Conservation (phyloP, 192 early-diverging fungal genomes). For the Gamsiella multidivaricata region DNA sequence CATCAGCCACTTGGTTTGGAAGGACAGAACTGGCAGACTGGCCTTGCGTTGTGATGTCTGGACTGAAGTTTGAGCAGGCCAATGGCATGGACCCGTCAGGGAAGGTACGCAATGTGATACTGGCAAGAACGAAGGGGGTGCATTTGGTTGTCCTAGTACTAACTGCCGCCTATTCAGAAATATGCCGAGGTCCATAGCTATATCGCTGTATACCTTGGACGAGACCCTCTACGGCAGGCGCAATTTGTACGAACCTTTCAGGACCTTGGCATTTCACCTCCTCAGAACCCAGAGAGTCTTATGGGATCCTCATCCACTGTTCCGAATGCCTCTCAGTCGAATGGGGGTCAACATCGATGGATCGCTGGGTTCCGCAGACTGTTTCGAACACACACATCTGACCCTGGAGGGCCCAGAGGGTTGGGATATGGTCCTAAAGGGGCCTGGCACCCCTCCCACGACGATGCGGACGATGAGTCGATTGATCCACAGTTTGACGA, state of each 20-base stretch:
- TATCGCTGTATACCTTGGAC: conserved; percentile 46
- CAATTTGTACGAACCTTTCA: conserved; percentile 42
- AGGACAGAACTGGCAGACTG: conserved; percentile 46
- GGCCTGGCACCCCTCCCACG: not conserved
- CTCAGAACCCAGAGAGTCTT: conserved; percentile 3
- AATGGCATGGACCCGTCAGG: conserved; percentile 22
- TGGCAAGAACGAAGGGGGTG: not conserved
- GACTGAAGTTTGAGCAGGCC: conserved; percentile 47
- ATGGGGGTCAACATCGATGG: conserved; percentile 20
- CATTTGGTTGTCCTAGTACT: not conserved
- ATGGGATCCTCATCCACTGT: not conserved
- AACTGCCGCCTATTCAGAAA: conserved; percentile 9
- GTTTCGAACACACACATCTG: conserved; percentile 24
- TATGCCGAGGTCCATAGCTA: conserved; percentile 41
- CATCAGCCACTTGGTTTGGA: conserved; percentile 42
- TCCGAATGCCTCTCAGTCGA: not conserved
- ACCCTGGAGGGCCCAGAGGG: not conserved
- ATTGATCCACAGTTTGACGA: conserved; percentile 48
- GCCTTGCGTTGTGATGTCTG: conserved; percentile 53
- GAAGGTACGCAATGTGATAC: conserved; percentile 14
- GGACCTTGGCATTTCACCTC: conserved; percentile 37
- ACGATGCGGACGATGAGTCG: conserved; percentile 13
- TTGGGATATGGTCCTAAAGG: not conserved
- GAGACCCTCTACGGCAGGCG: conserved; percentile 38
- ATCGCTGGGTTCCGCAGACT: conserved; percentile 47